Evolutionary conservation across 1,284 basidiomycete species (phyloP), one percentile per base, ranked within the genome.

Genomic region (Melampsora medusae): DNA sequence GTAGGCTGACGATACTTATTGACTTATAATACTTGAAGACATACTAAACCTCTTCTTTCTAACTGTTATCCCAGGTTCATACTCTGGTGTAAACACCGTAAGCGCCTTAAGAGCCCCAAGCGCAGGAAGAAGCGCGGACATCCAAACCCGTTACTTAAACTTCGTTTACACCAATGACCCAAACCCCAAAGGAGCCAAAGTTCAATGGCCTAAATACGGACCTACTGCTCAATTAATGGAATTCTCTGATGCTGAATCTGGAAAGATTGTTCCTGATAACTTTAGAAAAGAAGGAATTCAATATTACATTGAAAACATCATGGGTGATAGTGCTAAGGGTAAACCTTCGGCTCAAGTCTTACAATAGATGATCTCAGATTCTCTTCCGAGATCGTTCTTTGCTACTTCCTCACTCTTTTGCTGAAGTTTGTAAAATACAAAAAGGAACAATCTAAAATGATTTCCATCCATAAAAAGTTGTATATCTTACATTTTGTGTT

Each of bases 261-360:
- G n/a, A n/a, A 56, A 22, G 28, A 28, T 56, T 16, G n/a, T 56
- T 9, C n/a, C 53, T 4, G 53, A 56, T 56, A 56, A 9, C 7
- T 56, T 56, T 56, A 56, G 53, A 56, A 56, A 56, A 22, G 53
- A 56, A 22, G 53, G 28, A 12, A 56, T 56, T 28, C n/a, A 56
- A 22, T 56, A 22, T 56, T 56, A 56, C 14, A 56, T 56, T 56
- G n/a, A 56, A 56, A 56, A 56, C n/a, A 56, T 56, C 19, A 56
- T 56, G 53, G 53, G 53, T 22, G 53, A 56, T 56, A 56, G 14
- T 28, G 3, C 4, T 28, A 56, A 56, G 22, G n/a, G n/a, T 22
- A 28, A 28, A 56, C 53, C 53, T 12, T 42, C 42, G 9, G 42
- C 42, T 42, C 42, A 42, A 42, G 14, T 42, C 14, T 14, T 42